Base-by-base conservation (phyloP, 2,329 filamentous ascomycete species). In the Trichoderma aggressivum region DNA sequence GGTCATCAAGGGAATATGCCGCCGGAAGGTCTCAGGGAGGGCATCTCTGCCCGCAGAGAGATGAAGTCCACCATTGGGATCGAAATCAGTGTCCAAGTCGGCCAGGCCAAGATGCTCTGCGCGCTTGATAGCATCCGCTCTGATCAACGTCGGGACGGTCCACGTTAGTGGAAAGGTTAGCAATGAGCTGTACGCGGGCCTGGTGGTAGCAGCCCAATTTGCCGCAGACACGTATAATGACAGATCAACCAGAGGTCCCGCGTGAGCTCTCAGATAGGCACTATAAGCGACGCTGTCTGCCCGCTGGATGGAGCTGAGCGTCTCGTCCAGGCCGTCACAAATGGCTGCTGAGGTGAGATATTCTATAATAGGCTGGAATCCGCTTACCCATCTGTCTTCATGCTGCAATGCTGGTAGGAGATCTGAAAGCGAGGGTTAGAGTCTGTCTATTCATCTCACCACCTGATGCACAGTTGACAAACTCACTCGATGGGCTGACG, bases 81-180 rank as follows among this genome's bases (percentile, higher is more conserved):
- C 81, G 71, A 82, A 82, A 76, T 91, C 88, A 39, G 89, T 85
- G 76, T 93, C 91, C 50, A 94, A 82, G 43, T 88, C 87, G 11
- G 89, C 90, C 68, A 95, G 84, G 16, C 90, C 90, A 3, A 94
- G 84, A 75, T 92, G 88, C 70, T 89, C 88, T 11, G 93, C 94
- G 74, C 91, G 87, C 73, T 85, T 81, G 77, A 92, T 88, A 34
- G 94, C 94, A 47, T 89, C 86, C 12, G 89, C 85, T 63, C 94
- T 92, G 68, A 94, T 85, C 70, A 88, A 85, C 0, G 92, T 90
- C 2, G 94, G 94, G 6, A 97, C 85, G 55, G 92, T 92, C 88
- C 96, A 99, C 76, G 94, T 94, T 73, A 94, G 86, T 21, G 96
- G 94, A 85, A 96, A 97, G 53, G 92, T 89, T 50, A 98, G 88